phyloP scores from a whole-genome alignment of 2,329 filamentous ascomycete genomes.

The Botryosphaeria dothidea region DNA sequence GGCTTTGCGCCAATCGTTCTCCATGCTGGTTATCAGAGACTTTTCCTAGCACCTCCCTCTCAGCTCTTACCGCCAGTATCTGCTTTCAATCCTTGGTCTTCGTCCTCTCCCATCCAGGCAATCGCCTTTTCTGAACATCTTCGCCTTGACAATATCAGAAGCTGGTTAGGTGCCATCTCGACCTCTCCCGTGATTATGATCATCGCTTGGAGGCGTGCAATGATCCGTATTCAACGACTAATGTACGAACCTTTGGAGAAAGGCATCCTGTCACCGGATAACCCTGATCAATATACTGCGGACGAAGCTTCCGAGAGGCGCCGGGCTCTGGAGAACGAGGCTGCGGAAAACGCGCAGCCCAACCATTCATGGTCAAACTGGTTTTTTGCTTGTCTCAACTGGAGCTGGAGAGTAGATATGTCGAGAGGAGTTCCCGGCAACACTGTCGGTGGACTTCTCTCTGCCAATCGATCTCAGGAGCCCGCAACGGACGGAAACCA shows the following conservation, averaged over 20 bases:
- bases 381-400: conserved; percentile 29
- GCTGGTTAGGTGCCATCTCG: conserved; percentile 9
- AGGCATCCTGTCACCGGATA: conserved; percentile 13
- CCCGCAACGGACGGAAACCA: no score
- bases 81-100: conserved; percentile 12
- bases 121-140: conserved; percentile 16
- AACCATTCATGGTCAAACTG: conserved; percentile 29
- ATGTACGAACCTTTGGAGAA: conserved; percentile 19
- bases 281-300: conserved; percentile 22
- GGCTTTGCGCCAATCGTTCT: conserved; percentile 16
- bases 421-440: not conserved
- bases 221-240: conserved; percentile 14
- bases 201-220: conserved; percentile 11
- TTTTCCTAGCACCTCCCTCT: conserved; percentile 6
- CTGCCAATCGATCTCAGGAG: not conserved
- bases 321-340: conserved; percentile 25
- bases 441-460: not conserved
- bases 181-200: conserved; percentile 7
- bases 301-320: conserved; percentile 33
- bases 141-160: conserved; percentile 31
- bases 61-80: not conserved
- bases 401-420: conserved; percentile 23
- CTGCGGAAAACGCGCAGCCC: conserved; percentile 22
- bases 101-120: not conserved
- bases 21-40: conserved; percentile 15